Conservation (phyloP, 2,329 filamentous ascomycete genomes). For the Paecilomyces niveus region DNA sequence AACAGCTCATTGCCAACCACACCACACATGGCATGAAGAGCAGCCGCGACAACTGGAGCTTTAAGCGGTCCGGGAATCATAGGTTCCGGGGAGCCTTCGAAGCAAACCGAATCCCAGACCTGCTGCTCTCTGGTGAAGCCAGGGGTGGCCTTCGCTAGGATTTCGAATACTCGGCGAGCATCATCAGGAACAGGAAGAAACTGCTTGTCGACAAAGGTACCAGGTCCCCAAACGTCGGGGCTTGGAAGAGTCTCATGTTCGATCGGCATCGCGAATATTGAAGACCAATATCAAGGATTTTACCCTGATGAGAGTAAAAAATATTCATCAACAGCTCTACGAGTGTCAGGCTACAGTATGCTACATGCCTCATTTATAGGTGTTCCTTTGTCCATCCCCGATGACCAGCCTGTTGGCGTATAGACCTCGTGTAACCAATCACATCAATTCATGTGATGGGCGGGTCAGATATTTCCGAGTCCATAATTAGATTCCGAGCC, state of each 20-base stretch:
- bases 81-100: conserved; percentile 33
- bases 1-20: conserved; percentile 36
- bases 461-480: no score
- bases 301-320: no score
- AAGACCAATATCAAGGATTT: no score
- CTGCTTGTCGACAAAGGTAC: conserved; percentile 31
- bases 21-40: conserved; percentile 39
- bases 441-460: no score
- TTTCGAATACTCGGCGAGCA: conserved; percentile 29
- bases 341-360: no score
- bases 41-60: conserved; percentile 34
- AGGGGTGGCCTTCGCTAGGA: conserved; percentile 31
- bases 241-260: neutral
- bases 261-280: no score
- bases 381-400: no score
- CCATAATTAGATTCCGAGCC: no score
- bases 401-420: no score
- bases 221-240: conserved; percentile 31
- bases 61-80: conserved; percentile 41
- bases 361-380: no score
- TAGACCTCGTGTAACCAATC: no score
- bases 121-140: conserved; percentile 32
- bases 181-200: conserved; percentile 33
- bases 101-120: conserved; percentile 20
- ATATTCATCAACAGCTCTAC: no score